A percentile compares a stretch with the other conserved stretches of the same genome.
Evolutionary conservation across 495 filamentous ascomycete genomes (phyloP).

Genomic region (Delitschia confertaspora): DNA sequence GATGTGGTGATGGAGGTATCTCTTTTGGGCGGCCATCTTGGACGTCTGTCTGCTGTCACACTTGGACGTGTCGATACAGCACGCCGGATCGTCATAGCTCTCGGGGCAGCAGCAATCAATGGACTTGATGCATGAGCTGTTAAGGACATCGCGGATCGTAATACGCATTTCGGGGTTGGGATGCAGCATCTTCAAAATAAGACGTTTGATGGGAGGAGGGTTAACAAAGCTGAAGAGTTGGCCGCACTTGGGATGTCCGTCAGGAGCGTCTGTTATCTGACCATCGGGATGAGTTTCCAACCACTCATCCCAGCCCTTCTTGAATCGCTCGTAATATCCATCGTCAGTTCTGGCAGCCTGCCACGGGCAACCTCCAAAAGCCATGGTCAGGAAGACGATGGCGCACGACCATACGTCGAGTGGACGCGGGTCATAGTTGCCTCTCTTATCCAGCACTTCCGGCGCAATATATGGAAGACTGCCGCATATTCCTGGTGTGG

Average conservation of each 20-base stretch:
- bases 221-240: conserved; percentile 39
- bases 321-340: conserved; percentile 48
- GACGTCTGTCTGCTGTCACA: conserved; percentile 3
- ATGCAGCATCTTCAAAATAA: conserved; percentile 70
- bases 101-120: conserved; percentile 59
- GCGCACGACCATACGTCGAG: conserved; percentile 74
- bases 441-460: conserved; percentile 58
- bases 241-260: conserved; percentile 42
- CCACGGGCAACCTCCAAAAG: conserved; percentile 58
- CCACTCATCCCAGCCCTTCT: conserved; percentile 56
- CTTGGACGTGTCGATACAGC: conserved; percentile 22
- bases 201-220: conserved; percentile 46
- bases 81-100: conserved; percentile 28
- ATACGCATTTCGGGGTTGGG: conserved; percentile 59
- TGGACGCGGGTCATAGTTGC: conserved; percentile 62
- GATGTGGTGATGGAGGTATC: conserved; percentile 28
- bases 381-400: conserved; percentile 61
- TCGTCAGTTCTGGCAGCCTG: conserved; percentile 42
- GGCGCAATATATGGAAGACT: conserved; percentile 71
- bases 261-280: conserved; percentile 37
- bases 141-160: conserved; percentile 52
- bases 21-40: conserved; percentile 18
- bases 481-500: conserved; percentile 64
- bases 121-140: conserved; percentile 53
- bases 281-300: conserved; percentile 42